Conservation (phyloP, 768 basidiomycete species). For the Lentinus tigrinus region DNA sequence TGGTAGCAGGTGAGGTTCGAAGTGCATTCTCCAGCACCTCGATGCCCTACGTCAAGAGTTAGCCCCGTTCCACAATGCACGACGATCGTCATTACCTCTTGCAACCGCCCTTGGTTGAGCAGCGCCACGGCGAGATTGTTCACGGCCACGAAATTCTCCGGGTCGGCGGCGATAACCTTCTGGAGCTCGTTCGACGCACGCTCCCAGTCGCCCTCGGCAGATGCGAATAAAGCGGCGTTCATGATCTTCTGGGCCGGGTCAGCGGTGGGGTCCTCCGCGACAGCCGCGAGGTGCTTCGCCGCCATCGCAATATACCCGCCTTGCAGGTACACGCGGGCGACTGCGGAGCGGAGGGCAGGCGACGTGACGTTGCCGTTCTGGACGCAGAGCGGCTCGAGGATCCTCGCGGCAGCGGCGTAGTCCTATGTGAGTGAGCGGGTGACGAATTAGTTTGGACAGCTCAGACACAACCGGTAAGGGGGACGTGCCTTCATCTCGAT, state of each 20-base stretch:
- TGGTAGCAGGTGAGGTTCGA: slow-evolving; percentile 61
- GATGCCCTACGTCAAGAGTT: slow-evolving; percentile 50
- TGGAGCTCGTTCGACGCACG: slow-evolving; percentile 46
- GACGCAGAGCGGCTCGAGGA: slow-evolving; percentile 66
- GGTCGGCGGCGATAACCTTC: slow-evolving; percentile 47
- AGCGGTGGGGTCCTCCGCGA: slow-evolving; percentile 42
- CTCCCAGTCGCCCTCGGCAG: slow-evolving; percentile 71
- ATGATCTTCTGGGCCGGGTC: slow-evolving; percentile 41
- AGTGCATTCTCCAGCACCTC: slow-evolving; percentile 65
- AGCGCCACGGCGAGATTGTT: slow-evolving; percentile 77
- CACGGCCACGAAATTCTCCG: slow-evolving; percentile 63
- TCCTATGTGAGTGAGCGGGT: slow-evolving; percentile 44
- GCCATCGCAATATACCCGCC: slow-evolving; percentile 64
- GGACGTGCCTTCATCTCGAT: slow-evolving; percentile 78
- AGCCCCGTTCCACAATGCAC: background rate
- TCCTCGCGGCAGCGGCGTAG: slow-evolving; percentile 59
- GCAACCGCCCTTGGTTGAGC: slow-evolving; percentile 67
- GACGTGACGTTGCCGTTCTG: slow-evolving; percentile 35
- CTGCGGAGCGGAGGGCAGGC: slow-evolving; percentile 61
- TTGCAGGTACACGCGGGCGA: slow-evolving; percentile 76
- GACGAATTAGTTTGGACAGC: background rate
- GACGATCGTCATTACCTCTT: slow-evolving; percentile 49
- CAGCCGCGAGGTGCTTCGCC: slow-evolving; percentile 52
- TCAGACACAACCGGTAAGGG: background rate
- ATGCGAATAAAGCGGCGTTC: slow-evolving; percentile 66